A percentile compares a stretch with the other conserved stretches of the same genome.
Evolutionary conservation across 1,284 basidiomycete genomes (phyloP).

Genomic region (Tilletiaria anomala): DNA sequence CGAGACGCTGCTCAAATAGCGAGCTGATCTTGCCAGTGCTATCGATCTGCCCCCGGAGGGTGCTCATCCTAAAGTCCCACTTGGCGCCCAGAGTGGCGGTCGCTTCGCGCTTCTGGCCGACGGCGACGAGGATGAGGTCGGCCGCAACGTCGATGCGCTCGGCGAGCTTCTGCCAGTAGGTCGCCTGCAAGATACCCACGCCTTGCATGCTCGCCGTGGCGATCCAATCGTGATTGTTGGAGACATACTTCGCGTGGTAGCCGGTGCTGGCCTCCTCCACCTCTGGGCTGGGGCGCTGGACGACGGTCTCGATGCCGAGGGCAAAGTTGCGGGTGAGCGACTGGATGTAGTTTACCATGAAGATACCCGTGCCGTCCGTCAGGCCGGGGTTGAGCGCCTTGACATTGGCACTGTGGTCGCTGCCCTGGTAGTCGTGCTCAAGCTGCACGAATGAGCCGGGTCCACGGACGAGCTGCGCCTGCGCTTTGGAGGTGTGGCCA

Average conservation of each 20-base stretch:
- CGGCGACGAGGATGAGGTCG: constrained; percentile 63
- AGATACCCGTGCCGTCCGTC: constrained; percentile 75
- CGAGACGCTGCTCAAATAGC: constrained; percentile 85
- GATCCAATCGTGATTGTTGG: constrained; percentile 44
- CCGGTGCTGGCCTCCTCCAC: constrained; percentile 57
- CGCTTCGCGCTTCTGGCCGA: constrained; percentile 61
- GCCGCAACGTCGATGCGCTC: constrained; percentile 98
- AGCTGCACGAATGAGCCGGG: constrained; percentile 48
- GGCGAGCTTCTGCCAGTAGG: constrained; percentile 89
- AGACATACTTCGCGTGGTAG: constrained; percentile 62
- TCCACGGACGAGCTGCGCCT: constrained; percentile 63
- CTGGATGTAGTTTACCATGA: constrained; percentile 83
- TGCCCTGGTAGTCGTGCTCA: constrained; percentile 86
- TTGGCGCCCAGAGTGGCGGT: constrained; percentile 84
- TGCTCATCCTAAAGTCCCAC: constrained; percentile 86
- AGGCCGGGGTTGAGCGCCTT: constrained; percentile 89
- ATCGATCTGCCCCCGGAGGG: constrained; percentile 41
- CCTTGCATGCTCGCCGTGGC: constrained; percentile 77
- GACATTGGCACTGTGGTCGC: constrained; percentile 71
- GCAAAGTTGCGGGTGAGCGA: constrained; percentile 85
- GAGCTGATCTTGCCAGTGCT: constrained; percentile 65
- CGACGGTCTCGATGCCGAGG: constrained; percentile 75
- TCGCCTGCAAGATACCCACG: constrained; percentile 70
- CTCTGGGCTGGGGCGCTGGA: constrained; percentile 53
- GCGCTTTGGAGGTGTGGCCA: constrained; percentile 67